These are phyloP conservation scores for Meredithiella fracta DNA, from an alignment of 2,329 filamentous ascomycete species.

Conservation along the genomic window DNA sequence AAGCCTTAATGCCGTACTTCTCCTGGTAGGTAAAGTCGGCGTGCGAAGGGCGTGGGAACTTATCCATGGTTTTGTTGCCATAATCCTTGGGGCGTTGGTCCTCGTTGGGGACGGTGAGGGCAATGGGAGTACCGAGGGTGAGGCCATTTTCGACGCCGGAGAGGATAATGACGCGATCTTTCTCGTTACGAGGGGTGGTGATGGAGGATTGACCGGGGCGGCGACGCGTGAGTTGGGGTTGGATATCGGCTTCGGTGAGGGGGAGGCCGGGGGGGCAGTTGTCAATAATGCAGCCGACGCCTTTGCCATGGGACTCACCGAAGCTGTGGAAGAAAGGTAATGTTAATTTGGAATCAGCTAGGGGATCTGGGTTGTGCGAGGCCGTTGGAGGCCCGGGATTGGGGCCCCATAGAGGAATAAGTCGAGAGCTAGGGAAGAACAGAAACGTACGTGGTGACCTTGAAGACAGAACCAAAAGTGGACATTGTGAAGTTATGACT, in stretches of 20 bases:
- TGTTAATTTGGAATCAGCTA: background rate
- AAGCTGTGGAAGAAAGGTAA: slow-evolving; percentile 22
- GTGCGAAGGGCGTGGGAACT: slow-evolving; percentile 79
- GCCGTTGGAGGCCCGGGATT: background rate
- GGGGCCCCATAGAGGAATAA: slow-evolving; percentile 13
- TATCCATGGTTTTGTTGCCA: slow-evolving; percentile 73
- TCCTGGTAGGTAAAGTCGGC: slow-evolving; percentile 95
- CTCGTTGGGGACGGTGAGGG: slow-evolving; percentile 74
- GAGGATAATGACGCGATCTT: slow-evolving; percentile 80
- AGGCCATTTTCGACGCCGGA: slow-evolving; percentile 82
- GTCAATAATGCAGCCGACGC: slow-evolving; percentile 89
- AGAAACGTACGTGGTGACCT: slow-evolving; percentile 57
- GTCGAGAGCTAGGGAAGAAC: slow-evolving; percentile 8
- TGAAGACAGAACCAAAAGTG: slow-evolving; percentile 69
- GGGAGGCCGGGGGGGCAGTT: slow-evolving; percentile 76
- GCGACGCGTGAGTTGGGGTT: slow-evolving; percentile 83
- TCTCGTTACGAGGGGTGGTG: slow-evolving; percentile 84
- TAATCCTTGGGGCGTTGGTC: slow-evolving; percentile 90
- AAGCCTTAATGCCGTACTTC: slow-evolving; percentile 91
- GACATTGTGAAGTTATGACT: slow-evolving; percentile 45
- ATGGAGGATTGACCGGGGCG: slow-evolving; percentile 79
- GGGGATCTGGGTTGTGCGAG: no score
- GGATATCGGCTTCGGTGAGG: slow-evolving; percentile 73
- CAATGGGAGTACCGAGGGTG: slow-evolving; percentile 82
- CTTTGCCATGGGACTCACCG: slow-evolving; percentile 66